phyloP scores from a whole-genome alignment of 352 stramenopile species.

The Pythium scleroteichum region DNA sequence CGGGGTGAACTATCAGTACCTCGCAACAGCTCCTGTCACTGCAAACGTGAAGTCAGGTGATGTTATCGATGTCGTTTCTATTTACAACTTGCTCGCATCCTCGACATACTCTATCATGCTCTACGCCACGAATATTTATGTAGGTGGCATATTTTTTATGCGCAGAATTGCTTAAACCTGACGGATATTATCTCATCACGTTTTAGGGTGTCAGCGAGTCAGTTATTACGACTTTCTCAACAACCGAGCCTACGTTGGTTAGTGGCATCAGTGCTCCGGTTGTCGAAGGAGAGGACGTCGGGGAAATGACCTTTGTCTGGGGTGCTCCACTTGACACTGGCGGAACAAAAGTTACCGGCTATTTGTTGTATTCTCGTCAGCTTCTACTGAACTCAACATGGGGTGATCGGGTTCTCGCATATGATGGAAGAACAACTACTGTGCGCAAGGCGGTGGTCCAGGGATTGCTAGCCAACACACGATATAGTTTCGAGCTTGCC shows the following conservation, averaged over 20 bases:
- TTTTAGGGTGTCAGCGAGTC: slow-evolving; percentile 38
- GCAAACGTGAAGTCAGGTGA: neutral
- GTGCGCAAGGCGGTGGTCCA: slow-evolving; percentile 27
- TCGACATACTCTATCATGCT: slow-evolving; percentile 21
- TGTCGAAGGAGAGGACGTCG: slow-evolving; percentile 41
- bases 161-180: no score
- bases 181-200: slow-evolving; percentile 2
- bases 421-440: slow-evolving; percentile 37
- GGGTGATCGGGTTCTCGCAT: slow-evolving; percentile 33
- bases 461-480: slow-evolving; percentile 38
- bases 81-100: slow-evolving; percentile 22
- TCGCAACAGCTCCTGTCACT: neutral
- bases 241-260: slow-evolving; percentile 33
- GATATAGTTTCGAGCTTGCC: slow-evolving; percentile 48
- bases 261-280: slow-evolving; percentile 29
- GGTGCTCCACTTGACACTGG: slow-evolving; percentile 40
- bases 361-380: slow-evolving; percentile 33
- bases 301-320: slow-evolving; percentile 49
- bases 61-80: slow-evolving; percentile 1
- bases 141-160: slow-evolving; percentile 4
- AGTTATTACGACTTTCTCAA: slow-evolving; percentile 33
- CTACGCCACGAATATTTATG: slow-evolving; percentile 7
- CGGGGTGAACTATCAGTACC: slow-evolving; percentile 12
- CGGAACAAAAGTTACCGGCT: slow-evolving; percentile 46
- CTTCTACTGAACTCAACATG: slow-evolving; percentile 35